These are phyloP conservation scores for Phaffia rhodozyma DNA, from an alignment of 1,284 basidiomycete species.

Conservation along the genomic window DNA sequence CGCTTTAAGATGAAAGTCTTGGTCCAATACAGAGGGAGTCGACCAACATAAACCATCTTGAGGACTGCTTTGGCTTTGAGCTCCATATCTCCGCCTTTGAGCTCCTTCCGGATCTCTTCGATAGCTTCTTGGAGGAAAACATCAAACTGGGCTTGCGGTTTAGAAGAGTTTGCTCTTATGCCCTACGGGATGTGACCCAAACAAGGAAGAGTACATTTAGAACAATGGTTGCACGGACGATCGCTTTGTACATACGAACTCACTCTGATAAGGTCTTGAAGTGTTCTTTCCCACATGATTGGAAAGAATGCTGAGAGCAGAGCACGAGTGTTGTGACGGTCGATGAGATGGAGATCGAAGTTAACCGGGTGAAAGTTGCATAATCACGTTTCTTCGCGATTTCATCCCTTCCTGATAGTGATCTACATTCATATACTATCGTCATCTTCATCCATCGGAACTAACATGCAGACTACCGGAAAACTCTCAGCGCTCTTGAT, in stretches of 20 bases:
- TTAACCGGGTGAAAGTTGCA: too few species aligned
- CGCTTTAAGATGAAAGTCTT: not conserved
- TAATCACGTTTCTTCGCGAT: too few species aligned
- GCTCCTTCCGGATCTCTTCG: constrained; percentile 72
- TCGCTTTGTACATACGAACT: not conserved
- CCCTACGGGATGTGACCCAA: constrained; percentile 27
- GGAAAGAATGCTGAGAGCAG: not conserved
- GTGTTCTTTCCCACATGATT: constrained; percentile 79
- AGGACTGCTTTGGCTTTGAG: constrained; percentile 89
- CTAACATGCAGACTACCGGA: too few species aligned
- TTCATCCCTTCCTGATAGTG: too few species aligned
- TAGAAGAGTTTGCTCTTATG: constrained; percentile 47
- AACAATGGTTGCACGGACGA: not conserved
- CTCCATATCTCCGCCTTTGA: constrained; percentile 89
- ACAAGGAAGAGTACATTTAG: not conserved
- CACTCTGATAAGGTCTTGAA: constrained; percentile 78
- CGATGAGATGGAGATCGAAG: too few species aligned
- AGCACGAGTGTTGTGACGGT: too few species aligned
- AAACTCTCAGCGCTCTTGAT: constrained; percentile 43
- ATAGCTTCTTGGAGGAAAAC: constrained; percentile 40
- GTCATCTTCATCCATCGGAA: too few species aligned
- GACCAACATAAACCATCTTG: constrained; percentile 88
- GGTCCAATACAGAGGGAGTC: not conserved
- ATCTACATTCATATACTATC: too few species aligned
- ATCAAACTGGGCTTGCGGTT: constrained; percentile 35